phyloP scores from a whole-genome alignment of 2,329 filamentous ascomycete species.

The Calonectria pteridis region DNA sequence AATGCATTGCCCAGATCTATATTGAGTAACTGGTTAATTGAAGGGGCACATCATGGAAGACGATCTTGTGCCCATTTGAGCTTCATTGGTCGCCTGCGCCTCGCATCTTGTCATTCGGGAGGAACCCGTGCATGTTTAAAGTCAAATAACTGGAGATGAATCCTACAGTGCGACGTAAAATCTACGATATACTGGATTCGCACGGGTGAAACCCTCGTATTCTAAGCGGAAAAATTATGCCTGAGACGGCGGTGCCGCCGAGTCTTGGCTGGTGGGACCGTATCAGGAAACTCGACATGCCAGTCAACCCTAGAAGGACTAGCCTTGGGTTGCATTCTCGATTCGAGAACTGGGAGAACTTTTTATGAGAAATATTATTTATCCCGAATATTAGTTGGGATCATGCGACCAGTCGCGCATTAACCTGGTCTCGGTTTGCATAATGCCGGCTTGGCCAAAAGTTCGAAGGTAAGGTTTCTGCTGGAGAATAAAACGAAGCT shows the following conservation, averaged over 20 bases:
- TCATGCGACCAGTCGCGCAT: background rate
- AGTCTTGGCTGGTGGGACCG: background rate
- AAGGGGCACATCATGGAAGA: background rate
- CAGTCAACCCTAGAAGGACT: background rate
- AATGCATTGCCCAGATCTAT: background rate
- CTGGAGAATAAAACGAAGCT: background rate
- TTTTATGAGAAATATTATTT: background rate
- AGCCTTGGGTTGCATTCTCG: background rate
- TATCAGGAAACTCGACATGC: background rate
- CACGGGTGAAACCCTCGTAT: constrained; percentile 1
- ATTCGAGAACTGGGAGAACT: background rate
- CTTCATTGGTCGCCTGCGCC: background rate
- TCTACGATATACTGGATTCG: background rate
- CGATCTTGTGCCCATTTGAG: background rate
- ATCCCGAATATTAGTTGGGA: background rate
- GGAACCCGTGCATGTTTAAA: background rate
- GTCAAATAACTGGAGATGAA: constrained; percentile 6
- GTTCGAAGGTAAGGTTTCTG: too few species aligned
- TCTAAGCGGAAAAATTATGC: background rate
- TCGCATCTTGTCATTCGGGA: background rate
- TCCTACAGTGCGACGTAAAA: background rate
- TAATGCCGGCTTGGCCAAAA: background rate
- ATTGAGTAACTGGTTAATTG: background rate
- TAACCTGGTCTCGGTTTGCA: background rate
- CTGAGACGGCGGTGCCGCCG: background rate